phyloP scores from a whole-genome alignment of 805 yeast genomes.

The Candida nonsorbophila region DNA sequence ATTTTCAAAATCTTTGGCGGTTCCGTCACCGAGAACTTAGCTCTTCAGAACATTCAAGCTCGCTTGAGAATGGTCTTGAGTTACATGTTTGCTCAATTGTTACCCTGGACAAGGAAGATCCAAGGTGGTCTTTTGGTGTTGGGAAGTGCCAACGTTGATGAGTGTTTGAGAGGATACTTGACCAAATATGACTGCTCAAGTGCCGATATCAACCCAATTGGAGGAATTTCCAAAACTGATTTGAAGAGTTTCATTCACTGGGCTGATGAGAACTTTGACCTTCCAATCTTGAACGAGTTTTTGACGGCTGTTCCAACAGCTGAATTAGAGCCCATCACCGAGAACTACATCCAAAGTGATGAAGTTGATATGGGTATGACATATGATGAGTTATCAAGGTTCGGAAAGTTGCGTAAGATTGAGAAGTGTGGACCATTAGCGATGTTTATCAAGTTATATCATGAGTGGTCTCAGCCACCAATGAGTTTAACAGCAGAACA shows the following conservation, averaged over 20 bases:
- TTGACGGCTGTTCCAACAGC: conserved; percentile 95
- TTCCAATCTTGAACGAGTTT: conserved; percentile 76
- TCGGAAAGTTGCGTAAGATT: conserved; percentile 87
- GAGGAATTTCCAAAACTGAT: conserved; percentile 96
- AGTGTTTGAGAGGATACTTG: conserved; percentile 88
- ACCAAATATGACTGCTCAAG: conserved; percentile 97
- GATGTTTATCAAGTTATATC: conserved; percentile 84
- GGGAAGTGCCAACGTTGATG: conserved; percentile 97
- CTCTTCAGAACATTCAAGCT: conserved; percentile 95
- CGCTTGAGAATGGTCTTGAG: conserved; percentile 92
- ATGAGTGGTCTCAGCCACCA: conserved; percentile 81
- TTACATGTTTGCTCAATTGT: conserved; percentile 85
- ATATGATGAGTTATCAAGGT: conserved; percentile 84
- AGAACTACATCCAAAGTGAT: conserved; percentile 88
- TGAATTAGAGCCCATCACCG: conserved; percentile 93
- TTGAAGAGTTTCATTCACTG: conserved; percentile 79
- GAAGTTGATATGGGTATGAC: conserved; percentile 99
- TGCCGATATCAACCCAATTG: conserved; percentile 97
- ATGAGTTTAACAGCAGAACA: conserved; percentile 67
- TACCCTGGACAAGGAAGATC: conserved; percentile 87
- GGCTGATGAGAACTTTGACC: conserved; percentile 61
- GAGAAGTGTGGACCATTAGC: conserved; percentile 96
- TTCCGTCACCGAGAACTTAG: conserved; percentile 82
- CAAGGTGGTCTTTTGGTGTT: conserved; percentile 82
- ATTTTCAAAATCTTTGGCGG: conserved; percentile 93